Evolutionary conservation across 2,329 filamentous ascomycete species (phyloP).

Genomic region (Fusarium piperis): DNA sequence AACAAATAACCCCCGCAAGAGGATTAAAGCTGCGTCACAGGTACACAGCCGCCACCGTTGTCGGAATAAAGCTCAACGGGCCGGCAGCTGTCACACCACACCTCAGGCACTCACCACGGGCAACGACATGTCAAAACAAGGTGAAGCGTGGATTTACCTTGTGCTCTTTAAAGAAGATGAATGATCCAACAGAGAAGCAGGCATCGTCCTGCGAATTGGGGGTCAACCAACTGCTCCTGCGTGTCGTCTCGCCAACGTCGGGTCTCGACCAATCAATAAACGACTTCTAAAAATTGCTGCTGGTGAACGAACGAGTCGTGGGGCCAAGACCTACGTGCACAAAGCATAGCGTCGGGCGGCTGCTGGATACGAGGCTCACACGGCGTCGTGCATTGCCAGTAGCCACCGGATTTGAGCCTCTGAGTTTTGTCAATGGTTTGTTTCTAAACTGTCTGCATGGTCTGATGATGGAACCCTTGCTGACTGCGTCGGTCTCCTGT

Average conservation of each 20-base stretch:
- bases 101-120: not conserved
- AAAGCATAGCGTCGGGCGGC: not conserved
- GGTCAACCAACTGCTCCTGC: not conserved
- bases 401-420: not conserved
- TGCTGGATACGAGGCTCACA: conserved; percentile 30
- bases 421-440: not conserved
- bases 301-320: conserved; percentile 5
- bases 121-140: not conserved
- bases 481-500: conserved; percentile 20
- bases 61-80: not conserved
- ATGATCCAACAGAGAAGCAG: not conserved
- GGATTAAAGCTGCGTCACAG: not conserved
- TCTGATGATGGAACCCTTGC: not conserved
- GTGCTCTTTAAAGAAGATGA: not conserved
- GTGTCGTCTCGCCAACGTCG: conserved; percentile 12
- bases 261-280: not conserved
- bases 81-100: not conserved
- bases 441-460: not conserved
- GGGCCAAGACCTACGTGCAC: conserved; percentile 28
- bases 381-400: not conserved
- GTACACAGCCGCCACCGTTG: not conserved
- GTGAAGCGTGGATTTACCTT: not conserved
- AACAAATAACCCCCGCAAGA: not conserved
- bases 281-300: not conserved
- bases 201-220: not conserved